phyloP scores from a whole-genome alignment of 352 stramenopile species.

The Thraustochytrium striatum region DNA sequence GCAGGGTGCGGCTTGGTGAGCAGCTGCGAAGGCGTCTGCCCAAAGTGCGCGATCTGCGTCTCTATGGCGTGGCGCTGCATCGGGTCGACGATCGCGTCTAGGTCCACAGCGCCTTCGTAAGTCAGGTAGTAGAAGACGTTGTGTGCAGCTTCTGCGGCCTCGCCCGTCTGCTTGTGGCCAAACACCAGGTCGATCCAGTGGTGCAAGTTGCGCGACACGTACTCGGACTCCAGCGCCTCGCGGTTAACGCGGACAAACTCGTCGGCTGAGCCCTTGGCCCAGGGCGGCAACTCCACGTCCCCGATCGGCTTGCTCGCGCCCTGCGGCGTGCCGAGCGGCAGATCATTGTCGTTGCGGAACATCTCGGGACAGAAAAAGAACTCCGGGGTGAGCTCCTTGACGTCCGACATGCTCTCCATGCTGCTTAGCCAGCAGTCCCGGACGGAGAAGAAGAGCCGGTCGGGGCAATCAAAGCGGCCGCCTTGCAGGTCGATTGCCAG shows the following conservation, averaged over 20 bases:
- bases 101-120: constrained; percentile 96
- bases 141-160: constrained; percentile 68
- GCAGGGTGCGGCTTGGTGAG: constrained; percentile 76
- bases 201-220: constrained; percentile 93
- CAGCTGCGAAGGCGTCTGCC: constrained; percentile 85
- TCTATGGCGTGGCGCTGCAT: constrained; percentile 87
- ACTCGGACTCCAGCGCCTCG: constrained; percentile 93
- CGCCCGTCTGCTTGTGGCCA: constrained; percentile 88
- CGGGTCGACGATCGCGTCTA: constrained; percentile 86
- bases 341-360: constrained; percentile 72
- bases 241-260: constrained; percentile 92
- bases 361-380: constrained; percentile 74
- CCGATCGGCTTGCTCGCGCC: constrained; percentile 68
- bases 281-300: constrained; percentile 92
- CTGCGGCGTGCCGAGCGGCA: constrained; percentile 76
- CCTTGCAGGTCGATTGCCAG: constrained; percentile 57
- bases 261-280: constrained; percentile 83
- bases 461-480: constrained; percentile 63
- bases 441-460: constrained; percentile 65
- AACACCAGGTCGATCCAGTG: constrained; percentile 99
- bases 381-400: constrained; percentile 74
- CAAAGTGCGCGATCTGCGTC: constrained; percentile 85
- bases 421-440: constrained; percentile 58
- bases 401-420: constrained; percentile 60
- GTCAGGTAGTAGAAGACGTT: constrained; percentile 98